Evolutionary conservation across 345 rosid species (phyloP), one percentile per base, ranked within the genome.

Genomic region (Boechera retrofracta): DNA sequence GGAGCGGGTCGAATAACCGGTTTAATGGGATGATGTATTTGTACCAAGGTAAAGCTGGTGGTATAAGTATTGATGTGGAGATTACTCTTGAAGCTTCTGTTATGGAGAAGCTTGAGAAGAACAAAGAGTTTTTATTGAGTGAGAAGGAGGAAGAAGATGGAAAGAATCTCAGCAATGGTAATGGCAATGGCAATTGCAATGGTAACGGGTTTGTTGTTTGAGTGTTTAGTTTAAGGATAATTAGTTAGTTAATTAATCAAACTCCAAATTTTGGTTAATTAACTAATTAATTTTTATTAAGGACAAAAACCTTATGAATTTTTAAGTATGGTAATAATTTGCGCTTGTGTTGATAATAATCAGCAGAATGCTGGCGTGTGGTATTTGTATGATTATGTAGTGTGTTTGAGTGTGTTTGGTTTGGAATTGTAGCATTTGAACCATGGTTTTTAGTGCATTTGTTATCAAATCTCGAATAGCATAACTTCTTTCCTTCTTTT

Each of bases 21-120:
- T 95, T 95, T n/a, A 94, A 95, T 29, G 99, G 98, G 75, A 91
- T 92, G 98, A 87, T 95, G 71, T 91, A 92, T 77, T 28, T 92
- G 83, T 92, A 95, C 78, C 99, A 78, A 64, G 99, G 98, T n/a
- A 92, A 92, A 84, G 67, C 67, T 15, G 98, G 97, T 1, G 98
- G 96, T 3, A 32, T 82, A 64, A 84, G 98, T 77, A 90, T 92
- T 21, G 99, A 95, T 18, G 98, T 92, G 78, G 96, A 89, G 94
- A 89, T 95, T 11, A 82, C 82, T 53, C 81, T 95, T 66, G 93
- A 89, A 72, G 83, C 83, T 36, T 85, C 76, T 7, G 87, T 86
- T 10, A 84, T 95, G 94, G 94, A 91, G 85, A 91, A 75, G 86
- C 67, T 95, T 67, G 87, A 85, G 85, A 83, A 83, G 74, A 90